Base-by-base conservation (phyloP, 164 flowering plant genomes). In the Annona cherimola region DNA sequence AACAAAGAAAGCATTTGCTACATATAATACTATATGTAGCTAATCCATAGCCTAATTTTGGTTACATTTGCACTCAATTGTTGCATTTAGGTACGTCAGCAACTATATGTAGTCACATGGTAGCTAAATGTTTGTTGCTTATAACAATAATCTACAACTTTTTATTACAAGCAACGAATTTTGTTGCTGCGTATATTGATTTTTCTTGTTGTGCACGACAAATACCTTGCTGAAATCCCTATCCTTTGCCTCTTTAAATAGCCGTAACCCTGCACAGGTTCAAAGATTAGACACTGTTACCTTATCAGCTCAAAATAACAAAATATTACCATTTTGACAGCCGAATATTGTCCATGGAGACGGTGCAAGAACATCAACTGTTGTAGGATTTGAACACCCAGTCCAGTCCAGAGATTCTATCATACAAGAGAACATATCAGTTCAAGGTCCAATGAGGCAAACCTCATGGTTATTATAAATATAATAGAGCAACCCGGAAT, bases 301-400 rank as follows among this genome's bases (percentile, higher is more conserved):
- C 46, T 39, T 72, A 39, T 67, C 50, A 42, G 26, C 67, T 70
- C 26, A 66, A 42, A 20, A 67, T 20, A 72, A 9, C 11, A 77
- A 54, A 26, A 55, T n/a, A 39, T 61, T 80, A 87, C 96, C 98
- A 84, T 93, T 91, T 73, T 91, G 89, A 75, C 98, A 93, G 61
- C 98, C 98, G 78, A 93, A 93, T 54, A 93, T 91, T 75, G 85
- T 88, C 98, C 98, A 93, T 61, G 93, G 84, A 69, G 97, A 91
- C 42, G 98, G 95, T 63, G 95, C 93, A 82, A 89, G 68, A 77
- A 91, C 95, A 82, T 93, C 98, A 75, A 90, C 78, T 61, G 91
- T 80, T 72, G 74, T 78, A 64, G 82, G 83, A 80, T 90, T 89
- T 75, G 96, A 83, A 73, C 68, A 71, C 61, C 79, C 76, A 74